These are phyloP conservation scores for Magnolia changhungtana DNA, from an alignment of 164 flowering plant genomes.

Conservation along the genomic window DNA sequence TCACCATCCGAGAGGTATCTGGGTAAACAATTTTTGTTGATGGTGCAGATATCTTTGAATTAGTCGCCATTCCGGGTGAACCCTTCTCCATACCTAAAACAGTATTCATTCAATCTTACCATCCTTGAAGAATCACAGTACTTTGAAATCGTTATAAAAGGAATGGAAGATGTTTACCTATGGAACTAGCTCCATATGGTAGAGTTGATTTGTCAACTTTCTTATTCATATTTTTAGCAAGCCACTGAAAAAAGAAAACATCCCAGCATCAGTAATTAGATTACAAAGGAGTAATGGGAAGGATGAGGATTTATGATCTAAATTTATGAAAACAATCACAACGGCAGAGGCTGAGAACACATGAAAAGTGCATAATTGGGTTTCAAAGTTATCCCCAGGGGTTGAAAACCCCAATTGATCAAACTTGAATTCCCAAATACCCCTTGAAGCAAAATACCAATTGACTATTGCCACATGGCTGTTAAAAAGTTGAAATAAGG, in stretches of 20 bases:
- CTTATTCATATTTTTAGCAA: slow-evolving; percentile 59
- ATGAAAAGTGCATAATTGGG: background rate
- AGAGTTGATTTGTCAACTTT: slow-evolving; percentile 52
- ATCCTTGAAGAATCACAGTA: background rate
- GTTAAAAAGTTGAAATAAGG: too few species aligned
- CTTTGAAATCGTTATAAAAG: slow-evolving; percentile 5
- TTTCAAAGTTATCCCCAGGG: too few species aligned
- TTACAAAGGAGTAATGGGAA: background rate
- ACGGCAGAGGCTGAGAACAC: background rate
- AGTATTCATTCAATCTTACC: background rate
- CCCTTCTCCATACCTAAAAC: slow-evolving; percentile 39
- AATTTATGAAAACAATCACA: background rate
- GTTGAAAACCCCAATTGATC: too few species aligned
- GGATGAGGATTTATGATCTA: background rate
- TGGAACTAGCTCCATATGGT: slow-evolving; percentile 42
- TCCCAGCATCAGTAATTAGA: background rate
- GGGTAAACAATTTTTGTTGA: slow-evolving; percentile 60
- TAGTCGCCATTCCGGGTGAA: slow-evolving; percentile 31
- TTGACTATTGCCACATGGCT: too few species aligned
- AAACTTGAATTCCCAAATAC: too few species aligned
- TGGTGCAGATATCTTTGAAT: slow-evolving; percentile 23
- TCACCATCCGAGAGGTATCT: slow-evolving; percentile 65
- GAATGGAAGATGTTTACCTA: slow-evolving; percentile 33
- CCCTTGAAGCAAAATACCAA: too few species aligned
- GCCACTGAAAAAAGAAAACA: slow-evolving; percentile 55